Base-by-base conservation (phyloP, 768 basidiomycete genomes). In the Austroboletus festivus region DNA sequence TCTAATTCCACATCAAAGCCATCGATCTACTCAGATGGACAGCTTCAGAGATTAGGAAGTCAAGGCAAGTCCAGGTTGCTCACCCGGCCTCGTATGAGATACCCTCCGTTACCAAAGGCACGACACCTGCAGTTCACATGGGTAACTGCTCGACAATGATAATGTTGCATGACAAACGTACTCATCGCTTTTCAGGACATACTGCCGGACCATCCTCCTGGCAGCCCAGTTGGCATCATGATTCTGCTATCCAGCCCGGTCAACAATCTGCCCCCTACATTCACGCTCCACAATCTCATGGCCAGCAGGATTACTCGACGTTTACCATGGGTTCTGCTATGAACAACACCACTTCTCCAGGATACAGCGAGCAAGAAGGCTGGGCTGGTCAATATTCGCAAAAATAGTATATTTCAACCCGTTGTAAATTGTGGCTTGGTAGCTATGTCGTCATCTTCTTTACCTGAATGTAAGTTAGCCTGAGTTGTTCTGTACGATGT, bases 11-110 rank as follows among this genome's bases (percentile, higher is more conserved):
- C 28, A 6, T 28, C 15, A 35, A 38, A 61, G 59, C 47, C 7
- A 58, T 38, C 1, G 37, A 52, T n/a, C 31, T 60, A 0, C 58
- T 60, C 41, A n/a, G n/a, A n/a, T 31, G 39, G 40, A 5, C 46
- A 3, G 26, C 39, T 10, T 47, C 41, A n/a, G 40, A 40, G 2
- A 21, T 28, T 12, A 50, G 26, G 33, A 28, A 41, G 10, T 13
- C 28, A 40, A 30, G n/a, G n/a, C n/a, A n/a, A 28, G 21, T 34
- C 4, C 23, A 3, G 18, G 19, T n/a, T 19, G 24, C 18, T 31
- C 23, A 28, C 24, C 41, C 33, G 19, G 22, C 8, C 16, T 23
- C 20, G 2, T 23, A 35, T 20, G 52, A 13, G 18, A 24, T 24
- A 2, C 11, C 16, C 5, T 10, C 12, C n/a, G 15, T 26, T 21